Percentiles rank a stretch among this genome's conserved stretches.
Evolutionary conservation across 768 basidiomycete species (phyloP).

Genomic region (Leccinellum rugosiceps): DNA sequence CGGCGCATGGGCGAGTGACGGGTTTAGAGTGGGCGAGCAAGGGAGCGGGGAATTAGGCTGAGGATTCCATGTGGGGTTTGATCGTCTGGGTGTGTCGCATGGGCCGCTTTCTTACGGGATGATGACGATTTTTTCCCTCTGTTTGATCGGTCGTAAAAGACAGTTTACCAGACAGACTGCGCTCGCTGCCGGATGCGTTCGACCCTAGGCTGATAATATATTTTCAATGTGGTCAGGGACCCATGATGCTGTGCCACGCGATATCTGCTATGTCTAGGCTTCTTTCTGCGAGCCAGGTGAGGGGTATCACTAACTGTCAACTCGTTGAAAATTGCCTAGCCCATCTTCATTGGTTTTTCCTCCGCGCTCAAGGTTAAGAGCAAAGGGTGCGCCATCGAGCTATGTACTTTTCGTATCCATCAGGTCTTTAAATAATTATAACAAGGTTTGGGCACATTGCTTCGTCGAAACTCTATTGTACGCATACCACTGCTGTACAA

Average conservation of each 20-base stretch:
- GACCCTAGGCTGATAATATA: not conserved
- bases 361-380: not conserved
- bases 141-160: not conserved
- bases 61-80: not conserved
- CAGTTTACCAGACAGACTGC: not conserved
- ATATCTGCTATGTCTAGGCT: not conserved
- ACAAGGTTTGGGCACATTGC: not conserved
- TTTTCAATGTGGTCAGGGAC: not conserved
- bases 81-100: slow-evolving; percentile 10
- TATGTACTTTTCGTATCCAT: not conserved
- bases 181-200: not conserved
- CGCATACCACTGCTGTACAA: not conserved
- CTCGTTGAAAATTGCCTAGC: not conserved
- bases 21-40: not conserved
- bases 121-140: not conserved
- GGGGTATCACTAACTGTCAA: not conserved
- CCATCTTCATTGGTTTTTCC: not conserved
- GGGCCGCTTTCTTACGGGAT: slow-evolving; percentile 1
- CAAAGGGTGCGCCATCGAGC: not conserved
- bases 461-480: not conserved
- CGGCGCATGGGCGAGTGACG: slow-evolving; percentile 22
- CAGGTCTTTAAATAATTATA: not conserved
- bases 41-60: not conserved
- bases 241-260: not conserved
- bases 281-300: not conserved